These are phyloP conservation scores for Septoria petroselini DNA, from an alignment of 2,329 filamentous ascomycete genomes.

Conservation along the genomic window DNA sequence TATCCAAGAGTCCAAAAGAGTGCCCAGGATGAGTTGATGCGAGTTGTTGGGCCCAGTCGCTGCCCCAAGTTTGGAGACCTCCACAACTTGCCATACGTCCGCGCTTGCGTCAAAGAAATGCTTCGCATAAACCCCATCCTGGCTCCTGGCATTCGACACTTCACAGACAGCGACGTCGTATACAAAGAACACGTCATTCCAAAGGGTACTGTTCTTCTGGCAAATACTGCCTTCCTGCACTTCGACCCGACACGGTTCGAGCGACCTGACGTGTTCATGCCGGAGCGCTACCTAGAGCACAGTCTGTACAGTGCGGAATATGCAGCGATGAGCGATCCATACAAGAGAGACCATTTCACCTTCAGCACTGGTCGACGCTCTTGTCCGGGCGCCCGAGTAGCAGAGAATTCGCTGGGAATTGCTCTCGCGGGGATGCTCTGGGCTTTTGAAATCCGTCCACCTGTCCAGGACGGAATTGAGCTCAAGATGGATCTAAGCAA, in stretches of 20 bases:
- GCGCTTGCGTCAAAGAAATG: conserved; percentile 6
- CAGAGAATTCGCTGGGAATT: neutral
- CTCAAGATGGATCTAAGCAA: neutral
- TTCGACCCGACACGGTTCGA: too few species aligned
- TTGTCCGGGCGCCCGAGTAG: neutral
- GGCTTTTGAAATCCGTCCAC: neutral
- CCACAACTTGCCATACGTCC: neutral
- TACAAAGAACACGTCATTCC: conserved; percentile 6
- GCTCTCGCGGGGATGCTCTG: neutral
- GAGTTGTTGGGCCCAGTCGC: neutral
- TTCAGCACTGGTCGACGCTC: neutral
- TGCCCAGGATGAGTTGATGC: neutral
- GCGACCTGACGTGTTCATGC: too few species aligned
- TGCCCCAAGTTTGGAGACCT: neutral
- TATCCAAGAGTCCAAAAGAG: neutral
- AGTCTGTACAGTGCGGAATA: too few species aligned
- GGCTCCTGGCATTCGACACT: neutral
- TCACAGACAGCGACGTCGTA: conserved; percentile 1
- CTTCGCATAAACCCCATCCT: neutral
- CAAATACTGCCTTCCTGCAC: neutral
- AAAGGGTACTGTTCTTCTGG: neutral
- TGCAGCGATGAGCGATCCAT: too few species aligned
- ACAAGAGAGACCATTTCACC: too few species aligned
- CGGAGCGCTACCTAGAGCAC: too few species aligned
- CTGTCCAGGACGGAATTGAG: neutral